Base-by-base conservation (phyloP, 108 stramenopile species). In the Cyclotella atomus region DNA sequence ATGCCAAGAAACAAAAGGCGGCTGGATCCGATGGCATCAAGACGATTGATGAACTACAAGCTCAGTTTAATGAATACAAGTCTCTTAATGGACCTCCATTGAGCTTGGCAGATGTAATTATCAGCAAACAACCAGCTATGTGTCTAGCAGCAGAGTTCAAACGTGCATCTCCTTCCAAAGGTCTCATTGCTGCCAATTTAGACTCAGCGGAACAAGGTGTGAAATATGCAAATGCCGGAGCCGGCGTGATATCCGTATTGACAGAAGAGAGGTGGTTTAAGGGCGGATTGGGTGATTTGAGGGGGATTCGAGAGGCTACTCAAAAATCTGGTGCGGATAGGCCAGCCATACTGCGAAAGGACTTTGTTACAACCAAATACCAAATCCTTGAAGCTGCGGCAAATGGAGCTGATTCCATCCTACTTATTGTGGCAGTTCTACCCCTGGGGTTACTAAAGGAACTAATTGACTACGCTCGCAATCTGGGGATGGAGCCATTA, bases 81-180 rank as follows among this genome's bases (percentile, higher is more conserved):
- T 27, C 57, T 9, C 16, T 54, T 5, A 77, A 93, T 41, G 95
- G 95, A 5, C 82, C 88, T 4, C 79, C 87, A 3, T 30, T 96
- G 27, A 71, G 82, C 68, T 77, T 96, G 44, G 74, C 78, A 54
- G 12, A 59, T 14, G 82, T 88, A 21, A 90, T 96, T 62, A 82
- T 83, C 35, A 50, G 54, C 14, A 79, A 86, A 45, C 64, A 80
- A 59, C 92, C 95, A 0, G 32, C 69, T 70, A 96, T 96, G 95
- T 84, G 91, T 2, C 82, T 99, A 17, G 99, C 99, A 0, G 98
- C 98, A n/a, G 99, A 99, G 83, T 98, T 99, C 84, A 99, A 99
- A 70, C 88, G 99, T 8, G 97, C 97, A 6, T 87, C 85, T 23
- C 99, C 99, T 20, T 87, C 84, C 76, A 99, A 99, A 84, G 98